These are phyloP conservation scores for Auricularia auricula-judae DNA, from an alignment of 768 basidiomycete genomes.

Conservation along the genomic window DNA sequence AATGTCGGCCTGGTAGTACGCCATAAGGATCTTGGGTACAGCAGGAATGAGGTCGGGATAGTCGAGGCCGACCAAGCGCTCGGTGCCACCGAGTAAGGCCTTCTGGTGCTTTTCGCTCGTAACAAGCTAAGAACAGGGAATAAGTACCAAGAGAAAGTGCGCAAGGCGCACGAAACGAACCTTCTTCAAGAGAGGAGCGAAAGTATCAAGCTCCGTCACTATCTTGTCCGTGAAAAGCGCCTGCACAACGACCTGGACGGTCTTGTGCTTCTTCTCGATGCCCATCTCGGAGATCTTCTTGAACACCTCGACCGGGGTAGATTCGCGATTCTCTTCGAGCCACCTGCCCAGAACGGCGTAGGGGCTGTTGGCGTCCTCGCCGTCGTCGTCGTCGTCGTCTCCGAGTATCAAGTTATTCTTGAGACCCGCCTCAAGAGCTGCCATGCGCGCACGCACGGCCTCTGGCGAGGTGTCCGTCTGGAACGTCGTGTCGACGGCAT, in stretches of 20 bases:
- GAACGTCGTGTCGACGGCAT: conserved; percentile 66
- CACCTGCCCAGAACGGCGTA: conserved; percentile 75
- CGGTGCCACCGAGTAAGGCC: conserved; percentile 83
- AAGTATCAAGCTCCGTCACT: conserved; percentile 49
- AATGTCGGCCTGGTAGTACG: conserved; percentile 82
- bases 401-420: conserved; percentile 42
- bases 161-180: conserved; percentile 29
- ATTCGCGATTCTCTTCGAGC: conserved; percentile 62
- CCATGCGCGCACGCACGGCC: conserved; percentile 75
- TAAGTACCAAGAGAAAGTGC: neutral
- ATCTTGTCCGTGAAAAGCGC: conserved; percentile 71
- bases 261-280: conserved; percentile 92
- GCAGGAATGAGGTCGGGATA: conserved; percentile 58
- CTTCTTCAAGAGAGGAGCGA: conserved; percentile 64
- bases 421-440: conserved; percentile 51
- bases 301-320: conserved; percentile 57
- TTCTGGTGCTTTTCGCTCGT: conserved; percentile 95
- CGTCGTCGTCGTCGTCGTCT: conserved; percentile 73
- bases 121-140: conserved; percentile 45
- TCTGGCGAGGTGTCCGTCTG: conserved; percentile 85
- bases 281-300: conserved; percentile 86
- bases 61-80: conserved; percentile 68
- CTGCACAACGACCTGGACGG: conserved; percentile 72
- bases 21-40: conserved; percentile 91
- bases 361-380: conserved; percentile 72